These are phyloP conservation scores for Camellia oleifera DNA, from an alignment of 179 eudicot species.

Conservation along the genomic window DNA sequence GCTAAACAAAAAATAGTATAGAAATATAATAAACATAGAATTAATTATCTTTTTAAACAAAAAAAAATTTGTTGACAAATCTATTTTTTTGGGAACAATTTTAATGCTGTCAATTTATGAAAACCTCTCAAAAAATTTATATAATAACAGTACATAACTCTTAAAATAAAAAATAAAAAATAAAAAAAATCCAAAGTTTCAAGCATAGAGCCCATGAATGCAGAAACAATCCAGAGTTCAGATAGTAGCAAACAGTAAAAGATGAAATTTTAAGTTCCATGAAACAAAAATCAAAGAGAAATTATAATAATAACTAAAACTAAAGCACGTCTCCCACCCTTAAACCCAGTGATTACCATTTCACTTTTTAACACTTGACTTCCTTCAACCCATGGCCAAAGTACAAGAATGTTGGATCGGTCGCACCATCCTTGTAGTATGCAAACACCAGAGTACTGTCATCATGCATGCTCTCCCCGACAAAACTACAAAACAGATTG, in stretches of 20 bases:
- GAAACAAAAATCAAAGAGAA: background rate
- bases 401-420: constrained; percentile 63
- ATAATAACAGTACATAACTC: too few species aligned
- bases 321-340: background rate
- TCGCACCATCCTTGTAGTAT: constrained; percentile 57
- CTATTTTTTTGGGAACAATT: too few species aligned
- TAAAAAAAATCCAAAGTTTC: background rate
- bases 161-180: background rate
- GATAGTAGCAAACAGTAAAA: background rate
- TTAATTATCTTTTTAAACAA: too few species aligned
- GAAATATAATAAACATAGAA: too few species aligned
- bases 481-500: constrained; percentile 34
- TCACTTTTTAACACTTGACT: constrained; percentile 40
- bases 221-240: background rate
- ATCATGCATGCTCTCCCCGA: constrained; percentile 63
- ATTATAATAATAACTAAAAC: background rate
- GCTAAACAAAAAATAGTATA: too few species aligned
- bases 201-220: too few species aligned
- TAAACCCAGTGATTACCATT: background rate
- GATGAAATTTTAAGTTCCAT: background rate
- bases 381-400: constrained; percentile 58
- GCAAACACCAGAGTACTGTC: constrained; percentile 53
- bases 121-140: too few species aligned
- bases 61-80: too few species aligned
- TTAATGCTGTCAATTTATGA: too few species aligned